A percentile compares a stretch with the other conserved stretches of the same genome.
These are phyloP conservation scores for Asterochloris erici DNA, from an alignment of 139 green algal genomes.

Conservation along the genomic window DNA sequence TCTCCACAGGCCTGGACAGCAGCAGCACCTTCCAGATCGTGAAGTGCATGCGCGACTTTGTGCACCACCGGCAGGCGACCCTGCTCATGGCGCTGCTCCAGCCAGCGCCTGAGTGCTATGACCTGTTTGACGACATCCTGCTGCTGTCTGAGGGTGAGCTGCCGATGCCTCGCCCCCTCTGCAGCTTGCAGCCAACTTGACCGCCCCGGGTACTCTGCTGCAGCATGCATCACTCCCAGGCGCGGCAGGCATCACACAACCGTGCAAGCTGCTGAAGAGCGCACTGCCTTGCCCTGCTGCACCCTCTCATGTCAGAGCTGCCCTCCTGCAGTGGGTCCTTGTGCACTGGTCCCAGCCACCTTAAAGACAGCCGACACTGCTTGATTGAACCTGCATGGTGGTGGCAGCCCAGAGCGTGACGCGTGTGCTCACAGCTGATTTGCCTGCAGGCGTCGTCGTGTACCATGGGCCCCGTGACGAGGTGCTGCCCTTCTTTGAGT, in stretches of 20 bases:
- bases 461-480: conserved; percentile 50
- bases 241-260: too few relatives aligned
- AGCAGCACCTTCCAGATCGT: conserved; percentile 41
- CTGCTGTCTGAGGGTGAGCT: conserved; percentile 53
- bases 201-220: too few relatives aligned
- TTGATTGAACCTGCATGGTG: not conserved
- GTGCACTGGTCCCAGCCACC: not conserved
- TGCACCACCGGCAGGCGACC: conserved; percentile 37
- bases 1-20: conserved; percentile 46
- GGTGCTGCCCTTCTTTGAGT: conserved; percentile 63
- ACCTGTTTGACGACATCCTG: conserved; percentile 72
- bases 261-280: too few relatives aligned
- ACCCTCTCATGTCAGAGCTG: not conserved
- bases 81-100: conserved; percentile 77
- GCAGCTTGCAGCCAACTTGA: not conserved
- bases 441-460: conserved; percentile 38
- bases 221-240: not conserved
- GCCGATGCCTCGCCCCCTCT: not conserved
- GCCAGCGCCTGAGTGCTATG: conserved; percentile 67
- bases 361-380: not conserved
- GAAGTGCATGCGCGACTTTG: conserved; percentile 25
- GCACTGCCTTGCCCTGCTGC: not conserved
- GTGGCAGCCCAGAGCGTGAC: not conserved
- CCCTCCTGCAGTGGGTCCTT: not conserved
- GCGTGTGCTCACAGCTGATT: not conserved